phyloP scores from a whole-genome alignment of 805 yeast genomes.

The Barnettozyma siamensis region DNA sequence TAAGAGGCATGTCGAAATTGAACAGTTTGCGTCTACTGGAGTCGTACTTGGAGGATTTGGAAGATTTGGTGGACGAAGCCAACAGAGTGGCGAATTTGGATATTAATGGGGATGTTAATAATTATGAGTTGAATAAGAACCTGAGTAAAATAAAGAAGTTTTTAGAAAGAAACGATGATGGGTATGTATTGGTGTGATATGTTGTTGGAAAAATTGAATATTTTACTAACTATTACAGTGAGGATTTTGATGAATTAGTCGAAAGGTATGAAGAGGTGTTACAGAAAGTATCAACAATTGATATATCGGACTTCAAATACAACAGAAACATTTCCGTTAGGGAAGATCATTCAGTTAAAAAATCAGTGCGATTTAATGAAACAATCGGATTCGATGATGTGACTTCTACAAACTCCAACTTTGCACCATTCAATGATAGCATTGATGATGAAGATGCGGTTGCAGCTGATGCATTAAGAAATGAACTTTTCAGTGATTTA shows the following conservation, averaged over 20 bases:
- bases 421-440: conserved; percentile 21
- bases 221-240: conserved; percentile 15
- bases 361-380: conserved; percentile 26
- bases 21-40: conserved; percentile 22
- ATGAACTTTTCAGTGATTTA: conserved; percentile 19
- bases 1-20: conserved; percentile 15
- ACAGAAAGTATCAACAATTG: conserved; percentile 10
- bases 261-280: conserved; percentile 14
- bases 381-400: conserved; percentile 13
- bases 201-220: too few relatives aligned
- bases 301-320: conserved; percentile 16
- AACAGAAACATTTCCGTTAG: conserved; percentile 9
- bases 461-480: conserved; percentile 4
- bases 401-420: neutral
- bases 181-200: conserved; percentile 6
- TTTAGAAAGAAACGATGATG: conserved; percentile 25
- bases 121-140: conserved; percentile 20
- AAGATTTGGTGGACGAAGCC: conserved; percentile 20
- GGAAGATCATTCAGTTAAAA: conserved; percentile 11
- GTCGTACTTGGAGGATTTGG: conserved; percentile 24
- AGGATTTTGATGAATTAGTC: conserved; percentile 24
- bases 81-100: conserved; percentile 15
- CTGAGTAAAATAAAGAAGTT: conserved; percentile 20
- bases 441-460: conserved; percentile 5
- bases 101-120: conserved; percentile 14